These are phyloP conservation scores for Rhododendron henanense DNA, from an alignment of 148 eudicot genomes.

Conservation along the genomic window DNA sequence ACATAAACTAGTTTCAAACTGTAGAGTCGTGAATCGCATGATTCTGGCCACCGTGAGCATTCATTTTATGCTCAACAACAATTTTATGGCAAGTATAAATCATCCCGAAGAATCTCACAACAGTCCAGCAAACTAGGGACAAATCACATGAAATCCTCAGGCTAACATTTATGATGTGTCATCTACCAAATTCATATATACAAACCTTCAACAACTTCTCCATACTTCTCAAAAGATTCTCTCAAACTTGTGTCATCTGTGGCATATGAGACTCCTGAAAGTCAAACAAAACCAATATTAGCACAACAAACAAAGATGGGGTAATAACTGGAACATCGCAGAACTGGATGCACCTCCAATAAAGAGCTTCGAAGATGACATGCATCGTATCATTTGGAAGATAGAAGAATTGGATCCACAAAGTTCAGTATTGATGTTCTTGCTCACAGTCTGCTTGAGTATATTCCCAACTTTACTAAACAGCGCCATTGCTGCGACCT, in stretches of 20 bases:
- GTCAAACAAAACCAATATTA: not conserved
- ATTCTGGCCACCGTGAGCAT: not conserved
- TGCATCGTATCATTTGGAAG: slow-evolving; percentile 63
- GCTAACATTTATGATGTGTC: not conserved
- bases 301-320: not conserved
- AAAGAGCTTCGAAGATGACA: slow-evolving; percentile 71
- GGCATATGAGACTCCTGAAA: slow-evolving; percentile 68
- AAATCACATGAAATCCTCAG: not conserved
- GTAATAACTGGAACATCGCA: not conserved
- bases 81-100: not conserved
- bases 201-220: slow-evolving; percentile 75
- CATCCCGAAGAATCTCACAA: not conserved
- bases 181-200: not conserved
- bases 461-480: slow-evolving; percentile 61
- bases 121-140: not conserved
- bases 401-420: slow-evolving; percentile 58
- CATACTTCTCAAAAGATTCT: slow-evolving; percentile 66
- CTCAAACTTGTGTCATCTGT: slow-evolving; percentile 51
- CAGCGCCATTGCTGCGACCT: slow-evolving; percentile 56
- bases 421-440: slow-evolving; percentile 37
- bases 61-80: not conserved
- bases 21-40: not conserved
- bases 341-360: slow-evolving; percentile 61
- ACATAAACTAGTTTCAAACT: not conserved
- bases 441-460: slow-evolving; percentile 53